Percentiles rank a stretch among this genome's conserved stretches.
These are phyloP conservation scores for Meyerozyma athensensis DNA, from an alignment of 1,139 yeast genomes.

Conservation along the genomic window DNA sequence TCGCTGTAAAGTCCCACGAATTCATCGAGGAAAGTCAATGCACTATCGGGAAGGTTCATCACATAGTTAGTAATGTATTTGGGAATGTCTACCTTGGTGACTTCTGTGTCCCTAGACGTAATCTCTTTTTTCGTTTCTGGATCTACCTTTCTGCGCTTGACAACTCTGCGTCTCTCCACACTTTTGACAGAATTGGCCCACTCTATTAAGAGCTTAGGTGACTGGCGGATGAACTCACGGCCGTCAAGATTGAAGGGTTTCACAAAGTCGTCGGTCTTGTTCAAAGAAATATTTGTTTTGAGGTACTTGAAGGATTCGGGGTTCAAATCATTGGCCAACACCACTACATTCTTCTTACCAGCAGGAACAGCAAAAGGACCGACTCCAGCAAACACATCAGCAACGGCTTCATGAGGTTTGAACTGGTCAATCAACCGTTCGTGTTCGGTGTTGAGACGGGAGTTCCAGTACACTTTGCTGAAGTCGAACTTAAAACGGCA, in stretches of 20 bases:
- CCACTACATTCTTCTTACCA: slow-evolving; percentile 75
- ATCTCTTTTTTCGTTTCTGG: slow-evolving; percentile 14
- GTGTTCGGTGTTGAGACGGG: slow-evolving; percentile 91
- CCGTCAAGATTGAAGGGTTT: slow-evolving; percentile 75
- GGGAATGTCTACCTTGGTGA: slow-evolving; percentile 46
- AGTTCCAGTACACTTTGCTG: slow-evolving; percentile 95
- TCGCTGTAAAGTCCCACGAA: slow-evolving; percentile 65
- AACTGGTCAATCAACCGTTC: slow-evolving; percentile 68
- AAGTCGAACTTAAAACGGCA: slow-evolving; percentile 87
- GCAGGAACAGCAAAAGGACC: slow-evolving; percentile 99
- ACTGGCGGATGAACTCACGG: slow-evolving; percentile 63
- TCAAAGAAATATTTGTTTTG: slow-evolving; percentile 55
- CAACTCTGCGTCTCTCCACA: slow-evolving; percentile 25
- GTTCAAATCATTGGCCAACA: slow-evolving; percentile 88
- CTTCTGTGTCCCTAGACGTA: slow-evolving; percentile 23
- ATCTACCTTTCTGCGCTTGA: slow-evolving; percentile 31
- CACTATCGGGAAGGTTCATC: slow-evolving; percentile 95
- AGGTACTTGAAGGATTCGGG: slow-evolving; percentile 79
- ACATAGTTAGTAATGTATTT: slow-evolving; percentile 65
- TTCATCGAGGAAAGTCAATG: slow-evolving; percentile 76
- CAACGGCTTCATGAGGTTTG: slow-evolving; percentile 64
- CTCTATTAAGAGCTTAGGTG: slow-evolving; percentile 48
- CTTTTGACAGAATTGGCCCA: slow-evolving; percentile 19
- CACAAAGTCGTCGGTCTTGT: slow-evolving; percentile 61
- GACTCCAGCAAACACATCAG: slow-evolving; percentile 97